These are phyloP conservation scores for Hippophae gyantsensis DNA, from an alignment of 306 rosid genomes.

Conservation along the genomic window DNA sequence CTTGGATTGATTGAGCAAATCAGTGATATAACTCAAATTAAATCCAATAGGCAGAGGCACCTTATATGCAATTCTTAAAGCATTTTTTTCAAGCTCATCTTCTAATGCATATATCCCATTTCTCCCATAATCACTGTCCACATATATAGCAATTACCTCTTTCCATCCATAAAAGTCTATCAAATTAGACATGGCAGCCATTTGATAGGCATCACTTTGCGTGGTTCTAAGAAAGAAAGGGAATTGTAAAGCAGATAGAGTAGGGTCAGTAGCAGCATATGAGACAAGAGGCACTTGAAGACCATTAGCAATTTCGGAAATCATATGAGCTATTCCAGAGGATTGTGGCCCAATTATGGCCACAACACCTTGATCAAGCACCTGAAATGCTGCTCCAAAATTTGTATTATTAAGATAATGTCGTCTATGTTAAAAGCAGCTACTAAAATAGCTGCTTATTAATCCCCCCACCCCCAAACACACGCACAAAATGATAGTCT, in stretches of 20 bases:
- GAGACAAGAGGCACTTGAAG: constrained; percentile 83
- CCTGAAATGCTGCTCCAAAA: constrained; percentile 52
- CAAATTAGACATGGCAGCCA: constrained; percentile 70
- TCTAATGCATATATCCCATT: constrained; percentile 64
- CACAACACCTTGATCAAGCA: constrained; percentile 57
- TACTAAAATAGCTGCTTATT: no score
- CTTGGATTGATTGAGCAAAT: constrained; percentile 57
- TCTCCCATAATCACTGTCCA: constrained; percentile 86
- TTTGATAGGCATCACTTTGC: constrained; percentile 68
- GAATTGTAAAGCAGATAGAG: constrained; percentile 77
- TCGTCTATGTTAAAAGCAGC: no score
- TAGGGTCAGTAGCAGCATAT: constrained; percentile 89
- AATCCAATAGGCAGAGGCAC: constrained; percentile 48
- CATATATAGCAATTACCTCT: constrained; percentile 57
- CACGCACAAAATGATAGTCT: no score
- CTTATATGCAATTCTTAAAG: constrained; percentile 47
- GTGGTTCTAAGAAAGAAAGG: constrained; percentile 66
- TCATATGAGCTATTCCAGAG: constrained; percentile 62
- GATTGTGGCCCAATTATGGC: constrained; percentile 90
- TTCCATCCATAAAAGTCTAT: constrained; percentile 73
- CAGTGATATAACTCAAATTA: constrained; percentile 34
- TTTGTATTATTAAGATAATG: no score
- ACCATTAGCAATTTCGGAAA: constrained; percentile 73
- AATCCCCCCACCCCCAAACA: no score
- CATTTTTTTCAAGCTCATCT: constrained; percentile 55